These are phyloP conservation scores for Penicillium steckii DNA, from an alignment of 495 filamentous ascomycete genomes.

Conservation along the genomic window DNA sequence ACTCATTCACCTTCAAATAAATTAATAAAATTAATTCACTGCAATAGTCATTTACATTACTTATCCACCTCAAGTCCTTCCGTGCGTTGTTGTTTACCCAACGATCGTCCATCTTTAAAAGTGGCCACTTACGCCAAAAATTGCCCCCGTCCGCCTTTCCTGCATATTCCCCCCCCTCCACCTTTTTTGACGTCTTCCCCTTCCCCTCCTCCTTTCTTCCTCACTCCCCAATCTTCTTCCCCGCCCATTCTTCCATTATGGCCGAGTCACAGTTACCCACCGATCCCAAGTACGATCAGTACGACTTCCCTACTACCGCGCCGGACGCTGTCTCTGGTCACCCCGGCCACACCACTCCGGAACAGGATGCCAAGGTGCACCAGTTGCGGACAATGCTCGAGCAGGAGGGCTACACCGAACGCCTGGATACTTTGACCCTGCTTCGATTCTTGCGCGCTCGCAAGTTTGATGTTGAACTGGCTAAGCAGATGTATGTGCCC, in stretches of 20 bases:
- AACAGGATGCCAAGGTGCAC: constrained; percentile 87
- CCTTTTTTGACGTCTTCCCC: constrained; percentile 9
- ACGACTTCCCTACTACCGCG: constrained; percentile 84
- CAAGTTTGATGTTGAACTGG: constrained; percentile 83
- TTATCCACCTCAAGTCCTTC: not conserved
- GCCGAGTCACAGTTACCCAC: constrained; percentile 50
- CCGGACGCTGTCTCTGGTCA: constrained; percentile 71
- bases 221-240: constrained; percentile 7
- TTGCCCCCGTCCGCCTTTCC: constrained; percentile 22
- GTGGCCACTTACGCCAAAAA: constrained; percentile 26
- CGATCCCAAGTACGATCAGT: constrained; percentile 92
- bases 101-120: constrained; percentile 11
- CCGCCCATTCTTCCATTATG: constrained; percentile 32
- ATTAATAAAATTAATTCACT: no score
- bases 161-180: constrained; percentile 13
- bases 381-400: constrained; percentile 85
- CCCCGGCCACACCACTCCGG: constrained; percentile 80
- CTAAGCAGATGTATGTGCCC: constrained; percentile 78
- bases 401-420: constrained; percentile 75
- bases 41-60: no score
- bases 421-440: constrained; percentile 88
- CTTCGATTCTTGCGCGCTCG: constrained; percentile 89
- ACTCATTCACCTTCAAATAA: not conserved
- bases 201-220: constrained; percentile 8
- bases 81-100: constrained; percentile 7